Conservation (phyloP, 805 yeast species). For the Komagataella ulmi region DNA sequence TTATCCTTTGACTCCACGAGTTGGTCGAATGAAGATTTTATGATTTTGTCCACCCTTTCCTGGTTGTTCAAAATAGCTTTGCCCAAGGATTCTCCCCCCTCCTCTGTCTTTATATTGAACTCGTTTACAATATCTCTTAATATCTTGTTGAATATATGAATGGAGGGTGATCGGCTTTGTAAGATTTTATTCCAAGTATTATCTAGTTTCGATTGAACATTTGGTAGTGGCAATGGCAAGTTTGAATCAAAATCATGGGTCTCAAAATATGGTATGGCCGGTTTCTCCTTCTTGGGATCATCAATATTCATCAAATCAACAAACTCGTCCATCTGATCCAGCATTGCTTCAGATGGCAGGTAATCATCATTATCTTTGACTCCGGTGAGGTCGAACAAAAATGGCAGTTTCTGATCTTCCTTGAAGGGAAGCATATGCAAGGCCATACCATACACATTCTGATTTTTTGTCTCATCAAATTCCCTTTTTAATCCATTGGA, state of each 20-base stretch:
- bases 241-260: constrained; percentile 8
- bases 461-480: constrained; percentile 7
- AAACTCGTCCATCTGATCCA: constrained; percentile 26
- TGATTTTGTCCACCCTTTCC: not conserved
- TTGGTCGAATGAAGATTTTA: not conserved
- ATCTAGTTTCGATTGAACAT: constrained; percentile 7
- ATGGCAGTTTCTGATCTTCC: constrained; percentile 61
- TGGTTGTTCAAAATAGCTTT: not conserved
- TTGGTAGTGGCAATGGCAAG: constrained; percentile 4
- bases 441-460: constrained; percentile 27
- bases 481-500: constrained; percentile 4
- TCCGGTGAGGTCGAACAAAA: constrained; percentile 26
- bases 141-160: constrained; percentile 7
- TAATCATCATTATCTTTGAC: constrained; percentile 15
- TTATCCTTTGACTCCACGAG: not conserved
- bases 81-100: not conserved
- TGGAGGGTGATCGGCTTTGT: constrained; percentile 9
- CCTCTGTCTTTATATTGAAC: not conserved
- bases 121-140: constrained; percentile 3
- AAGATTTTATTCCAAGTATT: constrained; percentile 5
- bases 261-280: constrained; percentile 6
- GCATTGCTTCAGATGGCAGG: constrained; percentile 23
- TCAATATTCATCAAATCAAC: constrained; percentile 32
- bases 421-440: constrained; percentile 52
- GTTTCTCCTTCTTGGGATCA: constrained; percentile 4